These are phyloP conservation scores for Tieghemostelium lacteum DNA, from an alignment of 78 protist species.

Conservation along the genomic window DNA sequence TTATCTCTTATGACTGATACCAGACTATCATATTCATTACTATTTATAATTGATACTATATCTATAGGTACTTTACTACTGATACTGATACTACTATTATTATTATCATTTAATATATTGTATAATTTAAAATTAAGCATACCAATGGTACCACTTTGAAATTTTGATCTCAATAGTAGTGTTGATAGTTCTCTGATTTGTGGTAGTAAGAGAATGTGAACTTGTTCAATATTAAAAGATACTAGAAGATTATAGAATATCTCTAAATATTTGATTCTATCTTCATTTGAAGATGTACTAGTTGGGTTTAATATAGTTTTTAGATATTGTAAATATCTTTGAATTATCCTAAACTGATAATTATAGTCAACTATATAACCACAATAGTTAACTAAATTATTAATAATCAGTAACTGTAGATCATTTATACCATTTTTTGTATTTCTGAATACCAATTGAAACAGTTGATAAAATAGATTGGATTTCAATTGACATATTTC, in stretches of 20 bases:
- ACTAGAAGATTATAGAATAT: neutral
- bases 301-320: neutral
- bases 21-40: neutral
- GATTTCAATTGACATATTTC: too few relatives aligned
- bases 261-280: slow-evolving; percentile 1
- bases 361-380: too few relatives aligned
- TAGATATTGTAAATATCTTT: neutral
- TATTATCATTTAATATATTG: neutral
- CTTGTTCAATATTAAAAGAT: neutral
- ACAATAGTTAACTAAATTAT: too few relatives aligned
- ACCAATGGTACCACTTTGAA: slow-evolving; percentile 20
- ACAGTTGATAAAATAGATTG: too few relatives aligned
- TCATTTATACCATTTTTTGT: too few relatives aligned
- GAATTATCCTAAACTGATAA: too few relatives aligned
- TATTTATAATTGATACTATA: neutral
- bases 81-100: neutral
- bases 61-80: neutral
- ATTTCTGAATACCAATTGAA: neutral
- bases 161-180: neutral
- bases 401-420: too few relatives aligned
- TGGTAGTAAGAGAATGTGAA: neutral
- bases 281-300: neutral
- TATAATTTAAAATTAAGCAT: slow-evolving; percentile 12
- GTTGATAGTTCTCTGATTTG: neutral
- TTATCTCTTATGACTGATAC: neutral